Percentiles rank a stretch among this genome's conserved stretches.
phyloP scores from a whole-genome alignment of 2,329 filamentous ascomycete species.

The Paraphaeosphaeria sporulosa region DNA sequence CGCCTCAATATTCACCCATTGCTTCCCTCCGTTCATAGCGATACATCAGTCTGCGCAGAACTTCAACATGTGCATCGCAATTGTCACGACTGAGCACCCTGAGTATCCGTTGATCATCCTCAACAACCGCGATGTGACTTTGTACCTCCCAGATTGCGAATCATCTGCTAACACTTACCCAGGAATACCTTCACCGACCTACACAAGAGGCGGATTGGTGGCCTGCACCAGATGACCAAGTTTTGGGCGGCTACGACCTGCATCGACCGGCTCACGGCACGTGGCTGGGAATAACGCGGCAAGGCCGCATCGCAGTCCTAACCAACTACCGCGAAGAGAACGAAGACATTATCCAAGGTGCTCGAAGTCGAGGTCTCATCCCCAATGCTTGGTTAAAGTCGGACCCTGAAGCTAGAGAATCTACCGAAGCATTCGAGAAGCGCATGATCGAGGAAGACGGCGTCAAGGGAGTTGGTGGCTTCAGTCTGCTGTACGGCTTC shows the following conservation, averaged over 20 bases:
- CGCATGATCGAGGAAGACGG: conserved; percentile 63
- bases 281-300: conserved; percentile 69
- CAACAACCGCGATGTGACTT: conserved; percentile 57
- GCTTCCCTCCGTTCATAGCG: background rate
- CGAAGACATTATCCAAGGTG: conserved; percentile 51
- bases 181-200: conserved; percentile 69
- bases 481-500: conserved; percentile 67
- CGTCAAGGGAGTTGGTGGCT: conserved; percentile 67
- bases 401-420: conserved; percentile 41
- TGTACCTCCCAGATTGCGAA: background rate
- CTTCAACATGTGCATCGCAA: conserved; percentile 58
- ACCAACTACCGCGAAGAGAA: conserved; percentile 69
- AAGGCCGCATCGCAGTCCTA: conserved; percentile 68
- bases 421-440: conserved; percentile 61
- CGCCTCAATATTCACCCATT: conserved; percentile 1
- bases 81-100: conserved; percentile 58
- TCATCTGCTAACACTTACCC: conserved; percentile 16
- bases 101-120: conserved; percentile 59
- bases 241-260: conserved; percentile 69
- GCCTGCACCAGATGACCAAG: conserved; percentile 61
- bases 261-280: conserved; percentile 67
- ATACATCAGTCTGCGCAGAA: background rate
- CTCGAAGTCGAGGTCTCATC: conserved; percentile 65
- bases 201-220: conserved; percentile 68
- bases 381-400: conserved; percentile 66